These are phyloP conservation scores for Exophiala spinifera DNA, from an alignment of 2,329 filamentous ascomycete genomes.

Conservation along the genomic window DNA sequence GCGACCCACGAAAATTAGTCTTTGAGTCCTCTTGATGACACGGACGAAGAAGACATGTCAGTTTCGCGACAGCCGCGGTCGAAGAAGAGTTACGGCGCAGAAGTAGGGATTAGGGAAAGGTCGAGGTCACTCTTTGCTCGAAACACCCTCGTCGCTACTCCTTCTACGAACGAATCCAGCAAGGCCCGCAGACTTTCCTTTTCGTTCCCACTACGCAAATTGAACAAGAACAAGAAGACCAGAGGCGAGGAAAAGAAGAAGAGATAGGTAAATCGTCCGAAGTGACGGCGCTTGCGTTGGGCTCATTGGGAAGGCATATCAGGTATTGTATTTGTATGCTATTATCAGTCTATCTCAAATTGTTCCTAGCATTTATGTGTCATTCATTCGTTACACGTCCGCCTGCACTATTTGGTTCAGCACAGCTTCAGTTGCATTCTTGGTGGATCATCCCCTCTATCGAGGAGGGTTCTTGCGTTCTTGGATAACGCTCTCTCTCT, in stretches of 20 bases:
- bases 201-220: constrained; percentile 14
- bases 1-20: not conserved
- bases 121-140: not conserved
- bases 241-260: not conserved
- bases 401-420: no score
- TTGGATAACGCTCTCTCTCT: no score
- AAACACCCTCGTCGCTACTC: not conserved
- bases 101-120: no score
- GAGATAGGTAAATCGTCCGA: not conserved
- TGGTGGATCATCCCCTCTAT: no score
- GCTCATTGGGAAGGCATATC: not conserved
- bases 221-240: not conserved
- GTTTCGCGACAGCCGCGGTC: no score
- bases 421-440: no score
- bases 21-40: not conserved
- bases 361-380: no score
- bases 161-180: not conserved
- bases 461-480: no score
- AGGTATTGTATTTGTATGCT: not conserved
- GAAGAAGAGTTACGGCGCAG: no score
- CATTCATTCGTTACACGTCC: no score
- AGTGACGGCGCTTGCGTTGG: not conserved
- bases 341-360: no score
- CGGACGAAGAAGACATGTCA: not conserved
- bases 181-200: constrained; percentile 1